A percentile compares a stretch with the other conserved stretches of the same genome.
Evolutionary conservation across 345 rosid species (phyloP).

Genomic region (Eucalyptus erythrocorys): DNA sequence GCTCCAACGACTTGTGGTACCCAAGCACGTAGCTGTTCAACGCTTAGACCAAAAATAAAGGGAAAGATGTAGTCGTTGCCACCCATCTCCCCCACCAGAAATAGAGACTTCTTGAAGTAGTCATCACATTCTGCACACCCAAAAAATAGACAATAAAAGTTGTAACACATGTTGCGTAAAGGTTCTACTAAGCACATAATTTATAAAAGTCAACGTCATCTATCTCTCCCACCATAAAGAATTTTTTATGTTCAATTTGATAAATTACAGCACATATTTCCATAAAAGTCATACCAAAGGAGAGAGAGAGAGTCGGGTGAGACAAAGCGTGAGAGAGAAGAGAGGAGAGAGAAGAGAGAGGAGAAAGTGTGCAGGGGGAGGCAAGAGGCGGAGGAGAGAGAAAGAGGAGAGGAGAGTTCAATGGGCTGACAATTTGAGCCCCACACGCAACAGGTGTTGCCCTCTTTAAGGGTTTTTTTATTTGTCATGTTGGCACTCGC

Average conservation of each 20-base stretch:
- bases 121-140: slow-evolving; percentile 25
- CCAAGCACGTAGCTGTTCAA: slow-evolving; percentile 4
- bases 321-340: too few species aligned
- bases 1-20: slow-evolving; percentile 39
- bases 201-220: not conserved
- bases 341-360: too few species aligned
- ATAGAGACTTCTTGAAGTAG: slow-evolving; percentile 39
- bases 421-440: too few species aligned
- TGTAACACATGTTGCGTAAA: not conserved
- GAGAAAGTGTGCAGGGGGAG: too few species aligned
- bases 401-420: too few species aligned
- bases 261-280: not conserved
- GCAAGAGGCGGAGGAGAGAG: too few species aligned
- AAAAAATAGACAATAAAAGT: not conserved
- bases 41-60: slow-evolving; percentile 17
- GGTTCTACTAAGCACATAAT: not conserved
- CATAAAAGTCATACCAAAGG: not conserved
- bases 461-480: too few species aligned
- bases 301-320: too few species aligned
- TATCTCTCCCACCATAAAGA: not conserved
- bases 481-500: too few species aligned
- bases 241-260: not conserved
- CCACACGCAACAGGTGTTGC: rapidly evolving
- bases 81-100: slow-evolving; percentile 56
- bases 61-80: slow-evolving; percentile 53